Evolutionary conservation across 805 yeast species (phyloP).

Genomic region (Myxozyma udenii): DNA sequence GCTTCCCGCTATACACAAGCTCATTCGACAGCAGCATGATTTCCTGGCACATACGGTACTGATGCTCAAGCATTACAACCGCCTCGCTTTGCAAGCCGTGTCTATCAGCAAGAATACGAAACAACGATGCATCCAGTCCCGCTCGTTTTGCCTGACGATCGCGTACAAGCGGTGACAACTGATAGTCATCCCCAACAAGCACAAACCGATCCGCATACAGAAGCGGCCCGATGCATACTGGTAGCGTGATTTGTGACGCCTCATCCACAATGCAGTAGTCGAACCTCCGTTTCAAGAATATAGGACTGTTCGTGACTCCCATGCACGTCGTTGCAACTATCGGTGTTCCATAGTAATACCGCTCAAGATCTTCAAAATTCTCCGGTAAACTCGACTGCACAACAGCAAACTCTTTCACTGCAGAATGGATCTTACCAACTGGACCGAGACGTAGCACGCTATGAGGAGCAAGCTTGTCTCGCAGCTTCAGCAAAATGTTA

Average conservation of each 20-base stretch:
- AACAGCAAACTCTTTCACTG: conserved; percentile 47
- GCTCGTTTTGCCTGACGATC: conserved; percentile 60
- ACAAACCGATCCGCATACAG: conserved; percentile 73
- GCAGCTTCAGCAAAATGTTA: conserved; percentile 76
- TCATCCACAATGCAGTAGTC: conserved; percentile 96
- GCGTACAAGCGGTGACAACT: conserved; percentile 82
- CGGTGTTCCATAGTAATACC: conserved; percentile 52
- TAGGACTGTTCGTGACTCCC: conserved; percentile 58
- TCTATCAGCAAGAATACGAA: conserved; percentile 65
- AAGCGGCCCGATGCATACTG: conserved; percentile 85
- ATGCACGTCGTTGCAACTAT: conserved; percentile 89
- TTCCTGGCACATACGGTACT: conserved; percentile 90
- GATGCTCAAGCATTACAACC: conserved; percentile 73
- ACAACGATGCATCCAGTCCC: conserved; percentile 73
- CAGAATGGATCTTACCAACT: conserved; percentile 57
- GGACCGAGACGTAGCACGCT: conserved; percentile 68
- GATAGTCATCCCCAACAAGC: conserved; percentile 95
- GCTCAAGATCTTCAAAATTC: conserved; percentile 45
- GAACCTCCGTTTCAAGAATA: conserved; percentile 58
- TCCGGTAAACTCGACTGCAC: conserved; percentile 14
- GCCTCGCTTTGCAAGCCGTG: conserved; percentile 65
- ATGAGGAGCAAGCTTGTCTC: conserved; percentile 40
- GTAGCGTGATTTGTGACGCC: conserved; percentile 93
- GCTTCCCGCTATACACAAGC: conserved; percentile 68
- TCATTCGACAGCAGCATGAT: conserved; percentile 79